phyloP scores from a whole-genome alignment of 176 grass and related monocot genomes.

The Triticum turgidum region DNA sequence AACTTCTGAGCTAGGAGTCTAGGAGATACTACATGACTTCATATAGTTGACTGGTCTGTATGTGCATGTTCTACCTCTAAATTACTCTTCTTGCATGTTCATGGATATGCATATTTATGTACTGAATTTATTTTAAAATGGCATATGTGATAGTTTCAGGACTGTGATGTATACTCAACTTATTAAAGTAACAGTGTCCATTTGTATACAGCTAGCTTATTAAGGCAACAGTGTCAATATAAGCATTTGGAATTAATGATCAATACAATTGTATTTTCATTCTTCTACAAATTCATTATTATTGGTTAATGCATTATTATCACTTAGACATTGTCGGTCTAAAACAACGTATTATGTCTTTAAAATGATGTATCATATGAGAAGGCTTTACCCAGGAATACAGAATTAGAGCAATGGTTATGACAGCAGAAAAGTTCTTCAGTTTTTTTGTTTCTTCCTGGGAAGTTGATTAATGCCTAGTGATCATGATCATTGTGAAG shows the following conservation, averaged over 20 bases:
- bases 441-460: not conserved
- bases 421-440: not conserved
- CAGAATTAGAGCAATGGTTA: not conserved
- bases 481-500: not conserved
- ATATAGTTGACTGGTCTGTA: not conserved
- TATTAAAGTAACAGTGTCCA: not conserved
- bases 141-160: not conserved
- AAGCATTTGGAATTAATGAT: not conserved
- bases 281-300: not conserved
- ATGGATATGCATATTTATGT: not conserved
- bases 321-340: not conserved
- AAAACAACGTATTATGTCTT: not conserved
- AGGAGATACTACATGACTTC: not conserved
- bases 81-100: too few relatives aligned
- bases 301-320: not conserved
- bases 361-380: not conserved
- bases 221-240: not conserved
- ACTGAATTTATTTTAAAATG: not conserved
- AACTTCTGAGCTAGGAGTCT: not conserved
- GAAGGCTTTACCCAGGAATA: not conserved
- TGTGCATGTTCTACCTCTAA: too few relatives aligned
- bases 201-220: too few relatives aligned
- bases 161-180: not conserved
- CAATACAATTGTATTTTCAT: not conserved
- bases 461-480: not conserved